Evolutionary conservation across 805 yeast genomes (phyloP), one percentile per base, ranked within the genome.

Genomic region (Debaryomyces tyrocola): DNA sequence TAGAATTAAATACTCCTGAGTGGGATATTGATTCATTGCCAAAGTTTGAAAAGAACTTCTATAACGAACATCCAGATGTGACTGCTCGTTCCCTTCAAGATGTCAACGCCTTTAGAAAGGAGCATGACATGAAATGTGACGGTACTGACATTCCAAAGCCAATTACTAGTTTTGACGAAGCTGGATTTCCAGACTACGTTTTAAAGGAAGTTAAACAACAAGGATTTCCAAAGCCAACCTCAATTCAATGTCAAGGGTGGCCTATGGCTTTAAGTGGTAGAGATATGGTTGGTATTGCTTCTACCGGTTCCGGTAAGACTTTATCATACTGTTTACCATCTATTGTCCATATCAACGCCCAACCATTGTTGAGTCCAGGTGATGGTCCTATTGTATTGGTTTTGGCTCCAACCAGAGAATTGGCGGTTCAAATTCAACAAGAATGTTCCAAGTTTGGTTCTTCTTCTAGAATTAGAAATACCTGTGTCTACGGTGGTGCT

Each of bases 231-330:
- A 81, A 76, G 55, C 99, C 99, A 60, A 94, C 99, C 47, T 90
- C 90, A 56, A 94, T 94, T 64, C 99, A 94, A 77, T 90, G 97
- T 73, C 99, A 94, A 78, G 99, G 99, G 77, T 94, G 99, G 99
- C 99, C 99, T 54, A 94, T 94, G 99, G 99, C 99, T 63, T 78
- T 91, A 49, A 84, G 92, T 60, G 99, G 99, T 78, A 89, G 98
- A 76, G 98, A 94, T 69, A 87, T 94, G 92, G 88, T 94, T 72
- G 99, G 99, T 80, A 86, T 94, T 69, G 98, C 99, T 47, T 87
- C 97, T 58, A 94, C 99, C 57, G 99, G 99, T 74, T 91, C 97
- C 46, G 99, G 99, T 80, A 94, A 94, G 79, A 94, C 99, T 52
- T 79, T 94, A 60, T 89, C 97, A 36, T 94, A 92, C 79, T 90